Percentiles rank a stretch among this genome's conserved stretches.
These are phyloP conservation scores for Exophiala alcalophila DNA, from an alignment of 2,329 filamentous ascomycete genomes.

Conservation along the genomic window DNA sequence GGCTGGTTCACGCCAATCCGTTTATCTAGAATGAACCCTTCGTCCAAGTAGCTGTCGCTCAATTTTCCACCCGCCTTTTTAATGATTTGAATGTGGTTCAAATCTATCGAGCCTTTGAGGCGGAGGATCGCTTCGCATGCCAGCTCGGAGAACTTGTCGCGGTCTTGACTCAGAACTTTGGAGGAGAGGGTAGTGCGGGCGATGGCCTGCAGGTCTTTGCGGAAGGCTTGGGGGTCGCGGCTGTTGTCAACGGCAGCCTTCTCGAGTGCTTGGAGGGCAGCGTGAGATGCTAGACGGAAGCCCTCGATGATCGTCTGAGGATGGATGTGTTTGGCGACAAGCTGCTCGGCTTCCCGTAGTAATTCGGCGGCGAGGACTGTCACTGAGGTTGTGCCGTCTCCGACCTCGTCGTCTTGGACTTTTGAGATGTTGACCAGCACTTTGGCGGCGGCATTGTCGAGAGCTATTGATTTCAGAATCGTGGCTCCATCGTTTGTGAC, in stretches of 20 bases:
- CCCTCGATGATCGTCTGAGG: constrained; percentile 99
- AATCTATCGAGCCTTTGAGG: constrained; percentile 83
- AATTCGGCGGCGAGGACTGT: constrained; percentile 93
- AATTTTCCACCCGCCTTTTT: constrained; percentile 99
- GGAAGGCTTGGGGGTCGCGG: constrained; percentile 76
- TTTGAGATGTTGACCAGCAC: constrained; percentile 99
- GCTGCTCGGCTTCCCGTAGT: constrained; percentile 90
- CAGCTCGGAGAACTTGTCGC: constrained; percentile 83
- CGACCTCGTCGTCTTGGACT: constrained; percentile 97
- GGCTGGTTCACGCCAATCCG: constrained; percentile 99
- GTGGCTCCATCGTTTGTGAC: constrained; percentile 99
- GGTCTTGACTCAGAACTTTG: constrained; percentile 92
- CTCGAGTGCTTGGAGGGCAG: constrained; percentile 80
- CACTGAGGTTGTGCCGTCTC: constrained; percentile 97
- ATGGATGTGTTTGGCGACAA: constrained; percentile 97
- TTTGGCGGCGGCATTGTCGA: constrained; percentile 97
- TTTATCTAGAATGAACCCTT: constrained; percentile 98
- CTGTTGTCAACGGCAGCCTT: constrained; percentile 86
- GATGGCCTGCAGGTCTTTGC: constrained; percentile 84
- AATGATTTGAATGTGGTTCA: constrained; percentile 98
- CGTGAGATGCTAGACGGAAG: constrained; percentile 92
- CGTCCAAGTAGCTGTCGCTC: constrained; percentile 94
- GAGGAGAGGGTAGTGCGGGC: constrained; percentile 94
- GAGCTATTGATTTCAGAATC: constrained; percentile 95
- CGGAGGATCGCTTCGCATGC: constrained; percentile 89